Evolutionary conservation across 768 basidiomycete species (phyloP), one percentile per base, ranked within the genome.

Genomic region (Exidia glandulosa): DNA sequence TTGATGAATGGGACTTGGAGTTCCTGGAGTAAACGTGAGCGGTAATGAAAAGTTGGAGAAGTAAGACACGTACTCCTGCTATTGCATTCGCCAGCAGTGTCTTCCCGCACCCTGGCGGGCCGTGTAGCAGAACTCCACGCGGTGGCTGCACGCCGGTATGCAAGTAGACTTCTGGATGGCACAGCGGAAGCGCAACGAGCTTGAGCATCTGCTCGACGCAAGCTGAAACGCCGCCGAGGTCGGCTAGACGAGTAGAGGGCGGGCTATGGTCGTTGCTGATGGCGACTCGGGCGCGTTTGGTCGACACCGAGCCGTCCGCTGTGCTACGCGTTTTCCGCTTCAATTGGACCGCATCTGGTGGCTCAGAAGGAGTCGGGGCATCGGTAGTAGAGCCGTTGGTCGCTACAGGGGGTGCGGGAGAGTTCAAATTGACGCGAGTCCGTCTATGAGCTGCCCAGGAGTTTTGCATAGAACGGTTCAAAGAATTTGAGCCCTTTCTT

Each of bases 101-200:
- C 74, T 99, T 99, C 3, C 96, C 96, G 66, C 94, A 97, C 14
- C 95, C 96, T 0, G 95, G 94, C 4, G 96, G 95, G 1, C 96
- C 96, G 71, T 97, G 90, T 9, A 99, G 72, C 25, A 99, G 72
- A 0, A 99, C 92, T 12, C 96, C 96, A 54, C 94, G 75, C 1
- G 95, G 94, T 3, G 94, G 87, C 63, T 90, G 87, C 2, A 96
- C 88, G 2, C 96, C 95, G 0, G 93, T 94, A 64, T 94, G 88
- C 3, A 90, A 73, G 73, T 97, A 98, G 6, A 99, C 84, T 70
- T 99, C 96, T 0, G 96, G 96, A 73, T 97, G 94, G 57, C 86
- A 85, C 1, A 99, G 74, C 0, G 96, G 96, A 83, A 98, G 87
- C 1, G 90, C 93, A 14, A 98, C 93, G n/a, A 95, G 84, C 67